phyloP scores from a whole-genome alignment of 257 asterid species.

The Primulina eburnea region DNA sequence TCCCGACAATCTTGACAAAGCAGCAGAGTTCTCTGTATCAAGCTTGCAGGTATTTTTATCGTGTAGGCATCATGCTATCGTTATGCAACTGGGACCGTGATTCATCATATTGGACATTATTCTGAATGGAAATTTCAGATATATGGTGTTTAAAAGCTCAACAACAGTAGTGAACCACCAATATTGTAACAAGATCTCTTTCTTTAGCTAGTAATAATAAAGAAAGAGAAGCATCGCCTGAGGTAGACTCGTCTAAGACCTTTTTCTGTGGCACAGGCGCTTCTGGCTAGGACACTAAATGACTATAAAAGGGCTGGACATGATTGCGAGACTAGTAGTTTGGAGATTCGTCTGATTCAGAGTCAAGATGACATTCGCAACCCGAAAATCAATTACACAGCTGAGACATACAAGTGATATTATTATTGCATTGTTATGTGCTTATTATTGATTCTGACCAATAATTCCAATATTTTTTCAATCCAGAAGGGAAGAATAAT shows the following conservation, averaged over 20 bases:
- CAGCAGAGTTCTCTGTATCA: conserved; percentile 96
- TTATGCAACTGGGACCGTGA: not conserved
- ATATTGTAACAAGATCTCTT: not conserved
- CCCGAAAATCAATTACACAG: conserved; percentile 77
- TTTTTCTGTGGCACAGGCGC: conserved; percentile 53
- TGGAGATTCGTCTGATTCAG: conserved; percentile 92
- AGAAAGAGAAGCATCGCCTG: not conserved
- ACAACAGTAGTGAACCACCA: not conserved
- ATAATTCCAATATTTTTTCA: not conserved
- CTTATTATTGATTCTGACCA: conserved; percentile 8
- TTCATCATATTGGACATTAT: not conserved
- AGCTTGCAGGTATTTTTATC: conserved; percentile 74
- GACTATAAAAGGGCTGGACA: conserved; percentile 81
- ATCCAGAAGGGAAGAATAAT: not conserved
- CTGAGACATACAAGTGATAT: conserved; percentile 55
- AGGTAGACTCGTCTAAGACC: not conserved
- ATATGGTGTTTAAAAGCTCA: not conserved
- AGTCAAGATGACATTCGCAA: conserved; percentile 85
- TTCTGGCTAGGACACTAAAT: conserved; percentile 63
- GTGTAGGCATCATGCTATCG: not conserved
- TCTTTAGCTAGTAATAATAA: not conserved
- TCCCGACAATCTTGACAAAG: conserved; percentile 82
- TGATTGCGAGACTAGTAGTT: conserved; percentile 77
- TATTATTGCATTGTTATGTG: not conserved
- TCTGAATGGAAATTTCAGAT: not conserved